Conservation (phyloP, 208 protist species). For the Trypanosoma boissoni region DNA sequence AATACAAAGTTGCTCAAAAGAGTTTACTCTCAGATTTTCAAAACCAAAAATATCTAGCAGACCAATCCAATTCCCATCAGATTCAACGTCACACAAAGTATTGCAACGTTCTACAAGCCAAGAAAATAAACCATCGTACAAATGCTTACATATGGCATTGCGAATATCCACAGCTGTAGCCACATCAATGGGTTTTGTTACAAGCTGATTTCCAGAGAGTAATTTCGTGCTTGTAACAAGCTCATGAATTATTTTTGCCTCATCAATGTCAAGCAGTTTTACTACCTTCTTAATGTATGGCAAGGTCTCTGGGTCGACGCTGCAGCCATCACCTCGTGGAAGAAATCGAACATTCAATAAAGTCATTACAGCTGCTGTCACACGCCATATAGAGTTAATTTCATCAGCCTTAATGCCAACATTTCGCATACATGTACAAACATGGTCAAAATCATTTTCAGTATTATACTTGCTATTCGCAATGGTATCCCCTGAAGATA, state of each 20-base stretch:
- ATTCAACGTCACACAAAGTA: conserved; percentile 15
- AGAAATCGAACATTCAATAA: conserved; percentile 67
- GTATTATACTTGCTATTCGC: conserved; percentile 29
- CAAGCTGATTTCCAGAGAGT: conserved; percentile 22
- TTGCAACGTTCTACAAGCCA: conserved; percentile 37
- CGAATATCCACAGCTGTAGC: conserved; percentile 41
- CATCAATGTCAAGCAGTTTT: conserved; percentile 27
- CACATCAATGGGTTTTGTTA: conserved; percentile 3
- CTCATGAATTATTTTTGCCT: conserved; percentile 22
- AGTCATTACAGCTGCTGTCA: conserved; percentile 56
- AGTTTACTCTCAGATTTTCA: conserved; percentile 34
- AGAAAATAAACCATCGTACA: conserved; percentile 37
- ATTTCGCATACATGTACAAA: conserved; percentile 23
- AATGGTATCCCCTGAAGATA: conserved; percentile 17
- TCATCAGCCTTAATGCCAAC: conserved; percentile 24
- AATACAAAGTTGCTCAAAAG: conserved; percentile 40
- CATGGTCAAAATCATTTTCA: conserved; percentile 28
- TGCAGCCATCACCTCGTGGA: conserved; percentile 6
- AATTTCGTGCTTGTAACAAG: conserved; percentile 23
- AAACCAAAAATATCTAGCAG: conserved; percentile 40
- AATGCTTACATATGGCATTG: conserved; percentile 53
- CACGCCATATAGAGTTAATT: conserved; percentile 21
- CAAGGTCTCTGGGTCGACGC: conserved; percentile 16
- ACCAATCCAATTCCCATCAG: conserved; percentile 35
- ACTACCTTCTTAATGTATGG: conserved; percentile 16